Conservation (phyloP, 306 rosid genomes). For the Vigna mungo region DNA sequence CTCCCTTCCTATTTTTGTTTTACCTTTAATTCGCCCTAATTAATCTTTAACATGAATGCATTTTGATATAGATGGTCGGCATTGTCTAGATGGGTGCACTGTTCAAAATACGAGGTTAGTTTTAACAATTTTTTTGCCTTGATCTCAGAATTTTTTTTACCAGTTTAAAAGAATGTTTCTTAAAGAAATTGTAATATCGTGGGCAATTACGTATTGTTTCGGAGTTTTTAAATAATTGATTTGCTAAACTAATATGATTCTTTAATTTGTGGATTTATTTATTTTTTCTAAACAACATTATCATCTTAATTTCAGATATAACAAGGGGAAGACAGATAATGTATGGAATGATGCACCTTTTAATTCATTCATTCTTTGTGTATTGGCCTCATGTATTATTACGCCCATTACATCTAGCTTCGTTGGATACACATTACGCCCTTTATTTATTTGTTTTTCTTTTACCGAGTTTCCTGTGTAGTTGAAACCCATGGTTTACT, state of each 20-base stretch:
- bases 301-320: constrained; percentile 8
- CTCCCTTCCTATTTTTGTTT: not conserved
- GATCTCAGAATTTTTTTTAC: constrained; percentile 35
- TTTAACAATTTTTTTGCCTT: constrained; percentile 29
- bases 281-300: not conserved
- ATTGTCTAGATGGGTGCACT: constrained; percentile 87
- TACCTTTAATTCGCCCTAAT: constrained; percentile 22
- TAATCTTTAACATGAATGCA: constrained; percentile 39
- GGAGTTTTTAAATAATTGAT: not conserved
- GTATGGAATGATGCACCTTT: constrained; percentile 14
- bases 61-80: constrained; percentile 74
- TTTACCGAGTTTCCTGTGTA: not conserved
- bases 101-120: constrained; percentile 91
- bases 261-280: not conserved
- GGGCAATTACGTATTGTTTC: not conserved
- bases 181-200: constrained; percentile 5
- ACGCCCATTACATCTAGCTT: not conserved
- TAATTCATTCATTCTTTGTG: constrained; percentile 3
- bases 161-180: not conserved
- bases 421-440: not conserved
- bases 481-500: constrained; percentile 17
- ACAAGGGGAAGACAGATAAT: constrained; percentile 11
- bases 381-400: not conserved
- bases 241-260: constrained; percentile 5
- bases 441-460: not conserved